Percentiles rank a stretch among this genome's conserved stretches.
phyloP scores from a whole-genome alignment of 345 rosid species.

The Syzygium aromaticum region DNA sequence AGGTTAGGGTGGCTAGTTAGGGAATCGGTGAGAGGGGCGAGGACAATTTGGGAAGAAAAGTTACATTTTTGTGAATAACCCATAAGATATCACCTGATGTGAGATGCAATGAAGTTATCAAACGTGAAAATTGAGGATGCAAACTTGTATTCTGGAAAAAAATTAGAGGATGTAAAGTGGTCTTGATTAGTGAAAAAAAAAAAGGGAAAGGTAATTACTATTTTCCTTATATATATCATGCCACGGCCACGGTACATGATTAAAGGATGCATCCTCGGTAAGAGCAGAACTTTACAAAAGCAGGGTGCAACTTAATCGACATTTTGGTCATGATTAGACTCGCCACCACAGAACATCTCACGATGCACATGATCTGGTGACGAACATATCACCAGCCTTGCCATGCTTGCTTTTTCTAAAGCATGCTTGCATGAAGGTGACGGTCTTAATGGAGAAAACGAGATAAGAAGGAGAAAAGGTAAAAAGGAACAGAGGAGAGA shows the following conservation, averaged over 20 bases:
- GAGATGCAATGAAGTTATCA: neutral
- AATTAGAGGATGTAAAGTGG: neutral
- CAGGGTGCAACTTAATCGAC: neutral
- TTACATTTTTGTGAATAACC: neutral
- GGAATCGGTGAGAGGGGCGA: neutral
- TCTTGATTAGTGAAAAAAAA: neutral
- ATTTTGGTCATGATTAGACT: neutral
- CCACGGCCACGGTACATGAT: neutral
- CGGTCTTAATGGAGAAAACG: neutral
- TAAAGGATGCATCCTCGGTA: neutral
- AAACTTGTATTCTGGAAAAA: no score
- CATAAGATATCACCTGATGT: neutral
- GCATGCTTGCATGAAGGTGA: neutral
- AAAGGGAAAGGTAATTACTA: neutral
- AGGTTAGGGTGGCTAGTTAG: neutral
- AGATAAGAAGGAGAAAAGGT: neutral
- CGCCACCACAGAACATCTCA: neutral
- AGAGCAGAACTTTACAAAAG: neutral
- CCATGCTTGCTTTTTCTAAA: neutral
- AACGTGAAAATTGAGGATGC: neutral
- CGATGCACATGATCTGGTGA: neutral
- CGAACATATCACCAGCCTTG: neutral
- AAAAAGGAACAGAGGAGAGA: neutral
- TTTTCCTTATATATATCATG: neutral
- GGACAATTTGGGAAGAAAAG: neutral